Evolutionary conservation across 352 stramenopile genomes (phyloP), one percentile per base, ranked within the genome.

Genomic region (Elongisporangium prolatum): DNA sequence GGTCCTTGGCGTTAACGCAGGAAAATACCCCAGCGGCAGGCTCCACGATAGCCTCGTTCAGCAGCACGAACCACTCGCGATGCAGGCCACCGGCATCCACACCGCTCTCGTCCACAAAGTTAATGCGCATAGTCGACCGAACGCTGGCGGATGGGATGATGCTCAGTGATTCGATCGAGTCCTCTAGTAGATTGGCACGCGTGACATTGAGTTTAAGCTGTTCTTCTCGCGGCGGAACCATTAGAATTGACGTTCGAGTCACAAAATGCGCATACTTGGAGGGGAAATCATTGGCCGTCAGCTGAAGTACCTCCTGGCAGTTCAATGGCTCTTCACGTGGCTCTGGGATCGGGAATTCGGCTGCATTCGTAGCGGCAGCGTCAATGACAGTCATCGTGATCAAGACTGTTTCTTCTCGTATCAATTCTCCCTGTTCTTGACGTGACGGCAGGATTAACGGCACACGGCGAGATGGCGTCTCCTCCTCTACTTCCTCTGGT

Each of bases 11-110:
- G 60, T 74, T 75, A 53, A 51, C 50, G n/a, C 53, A 70, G 13
- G 58, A 24, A 25, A 82, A 82, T 0, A 80, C 16, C 2, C 70
- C 67, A 9, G 17, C 60, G 0, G 48, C 24, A 38, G 64, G 55
- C 24, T 75, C 63, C 11, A 71, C 60, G 3, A 85, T 56, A 34
- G 61, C 59, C 18, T 72, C 61, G 25, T 65, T 75, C 18, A 89
- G 51, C 49, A 91, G 56, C n/a, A 70, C 64, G 60, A 91, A 89
- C 82, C 82, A 94, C 55, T 91, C 84, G 7, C 81, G 68, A 24
- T 89, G 72, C 11, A 92, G 50, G 2, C 75, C 82, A 14, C 83
- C 82, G 11, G 83, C 80, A 60, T 93, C 83, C 4, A 87, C 56
- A n/a, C 76, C 84, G 11, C 53, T 69, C 24, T 91, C 81, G 50